Evolutionary conservation across 75 land plant species (phyloP).

Genomic region (Isoetes taiwanensis): DNA sequence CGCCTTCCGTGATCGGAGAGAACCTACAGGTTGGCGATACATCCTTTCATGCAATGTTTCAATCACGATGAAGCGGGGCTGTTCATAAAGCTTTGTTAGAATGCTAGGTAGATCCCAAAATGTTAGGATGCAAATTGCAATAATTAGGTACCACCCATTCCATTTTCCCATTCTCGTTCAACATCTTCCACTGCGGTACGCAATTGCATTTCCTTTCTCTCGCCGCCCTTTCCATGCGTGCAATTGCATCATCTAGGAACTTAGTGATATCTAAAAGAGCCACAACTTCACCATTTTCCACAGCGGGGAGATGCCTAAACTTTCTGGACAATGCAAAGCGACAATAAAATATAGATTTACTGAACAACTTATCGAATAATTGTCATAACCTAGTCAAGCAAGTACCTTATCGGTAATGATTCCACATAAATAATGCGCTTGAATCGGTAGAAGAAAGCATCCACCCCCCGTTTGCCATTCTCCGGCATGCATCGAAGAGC

Average conservation of each 20-base stretch:
- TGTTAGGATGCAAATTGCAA: no score
- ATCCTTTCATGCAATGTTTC: constrained; percentile 70
- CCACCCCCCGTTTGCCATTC: constrained; percentile 87
- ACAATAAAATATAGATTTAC: no score
- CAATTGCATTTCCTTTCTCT: constrained; percentile 89
- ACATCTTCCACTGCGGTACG: constrained; percentile 84
- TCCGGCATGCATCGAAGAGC: constrained; percentile 80
- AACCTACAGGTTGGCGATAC: constrained; percentile 80
- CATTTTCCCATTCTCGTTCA: constrained; percentile 65
- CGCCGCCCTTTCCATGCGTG: constrained; percentile 86
- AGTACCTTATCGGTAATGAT: constrained; percentile 93
- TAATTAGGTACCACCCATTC: constrained; percentile 41
- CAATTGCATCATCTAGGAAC: constrained; percentile 84
- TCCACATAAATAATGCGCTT: constrained; percentile 76
- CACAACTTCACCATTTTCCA: constrained; percentile 85
- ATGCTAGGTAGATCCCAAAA: not conserved
- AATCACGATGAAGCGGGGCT: constrained; percentile 50
- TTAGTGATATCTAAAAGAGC: constrained; percentile 76
- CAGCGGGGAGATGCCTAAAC: constrained; percentile 84
- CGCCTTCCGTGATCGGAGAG: constrained; percentile 50
- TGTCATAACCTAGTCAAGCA: no score
- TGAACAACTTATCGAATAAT: no score
- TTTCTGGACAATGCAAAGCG: constrained; percentile 52
- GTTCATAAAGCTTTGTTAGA: not conserved
- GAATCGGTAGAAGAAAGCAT: constrained; percentile 86